Evolutionary conservation across 2,329 filamentous ascomycete genomes (phyloP), one percentile per base, ranked within the genome.

Genomic region (Xylariaceae sp.): DNA sequence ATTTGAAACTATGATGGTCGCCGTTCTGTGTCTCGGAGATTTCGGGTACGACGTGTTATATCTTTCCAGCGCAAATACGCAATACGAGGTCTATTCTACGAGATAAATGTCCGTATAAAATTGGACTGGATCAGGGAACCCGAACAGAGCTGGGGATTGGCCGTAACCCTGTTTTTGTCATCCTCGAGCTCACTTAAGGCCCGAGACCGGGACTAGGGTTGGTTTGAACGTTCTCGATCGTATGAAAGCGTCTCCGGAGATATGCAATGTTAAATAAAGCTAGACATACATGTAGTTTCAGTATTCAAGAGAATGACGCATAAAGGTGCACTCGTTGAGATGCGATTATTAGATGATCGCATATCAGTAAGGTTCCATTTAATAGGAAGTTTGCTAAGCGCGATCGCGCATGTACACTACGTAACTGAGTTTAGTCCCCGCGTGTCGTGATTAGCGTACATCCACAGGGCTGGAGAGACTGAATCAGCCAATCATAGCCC

Each of bases 401-500:
- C 23, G 23, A 4, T 26, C 23, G 9, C 23, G 23, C 23, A 26
- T 26, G 23, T 9, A 26, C 4, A 4, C 9, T 26, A 26, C 9
- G 23, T 26, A 26, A 9, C 4, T 4, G 23, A 26, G 9, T 26
- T 4, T 26, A 26, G 23, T 4, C 23, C 23, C 23, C 23, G 4
- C 23, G 12, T 26, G 23, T 26, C 23, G 23, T 26, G 9, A 26
- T 26, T 4, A 26, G 23, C 23, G 23, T 26, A 9, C 23, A 9
- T 26, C 4, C 23, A 9, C 9, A 37, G 32, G 32, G 32, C 32
- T 37, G 32, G 32, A 37, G 32, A 44, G 47, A 44, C 32, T 18
- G 1, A 18, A 10, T 37, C 2, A 44, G 29, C 64, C 64, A 65
- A 64, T 66, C 47, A 55, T 23, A 47, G 41, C n/a, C 6, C 37